phyloP scores from a whole-genome alignment of 148 eudicot species.

The Mesembryanthemum crystallinum region DNA sequence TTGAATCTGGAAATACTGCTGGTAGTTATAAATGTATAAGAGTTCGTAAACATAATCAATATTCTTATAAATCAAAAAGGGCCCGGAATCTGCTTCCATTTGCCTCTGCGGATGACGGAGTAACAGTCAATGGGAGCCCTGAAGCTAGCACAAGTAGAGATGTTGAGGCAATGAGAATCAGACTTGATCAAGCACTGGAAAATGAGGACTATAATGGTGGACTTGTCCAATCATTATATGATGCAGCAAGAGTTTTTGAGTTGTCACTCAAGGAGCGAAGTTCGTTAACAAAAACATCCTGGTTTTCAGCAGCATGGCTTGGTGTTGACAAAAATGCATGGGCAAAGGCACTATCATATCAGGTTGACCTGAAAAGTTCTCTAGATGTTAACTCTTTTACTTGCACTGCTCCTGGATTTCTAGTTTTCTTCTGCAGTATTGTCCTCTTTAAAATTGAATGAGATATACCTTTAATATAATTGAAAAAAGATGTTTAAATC shows the following conservation, averaged over 20 bases:
- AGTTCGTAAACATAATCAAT: slow-evolving; percentile 33
- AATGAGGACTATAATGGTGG: slow-evolving; percentile 69
- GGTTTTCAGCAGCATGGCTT: slow-evolving; percentile 93
- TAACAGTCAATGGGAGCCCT: slow-evolving; percentile 69
- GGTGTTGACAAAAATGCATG: slow-evolving; percentile 83
- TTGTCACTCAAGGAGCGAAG: slow-evolving; percentile 67
- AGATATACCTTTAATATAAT: too few relatives aligned
- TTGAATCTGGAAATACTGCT: slow-evolving; percentile 35
- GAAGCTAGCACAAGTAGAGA: slow-evolving; percentile 54
- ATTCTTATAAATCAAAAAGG: slow-evolving; percentile 41
- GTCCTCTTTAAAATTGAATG: background rate
- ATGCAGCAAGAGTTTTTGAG: slow-evolving; percentile 90
- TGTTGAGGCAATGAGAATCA: slow-evolving; percentile 60
- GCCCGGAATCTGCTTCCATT: slow-evolving; percentile 29
- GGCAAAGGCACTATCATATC: slow-evolving; percentile 84
- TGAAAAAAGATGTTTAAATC: background rate
- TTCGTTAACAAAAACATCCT: slow-evolving; percentile 49
- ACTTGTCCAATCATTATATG: slow-evolving; percentile 82
- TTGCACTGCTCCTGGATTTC: background rate
- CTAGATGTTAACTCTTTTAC: background rate
- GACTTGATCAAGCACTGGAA: slow-evolving; percentile 65
- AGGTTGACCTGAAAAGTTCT: slow-evolving; percentile 45
- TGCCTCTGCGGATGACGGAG: slow-evolving; percentile 84
- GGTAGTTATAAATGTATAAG: slow-evolving; percentile 34
- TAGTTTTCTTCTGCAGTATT: background rate